Percentiles rank a stretch among this genome's conserved stretches.
phyloP scores from a whole-genome alignment of 306 rosid genomes.

The Prunus persica region DNA sequence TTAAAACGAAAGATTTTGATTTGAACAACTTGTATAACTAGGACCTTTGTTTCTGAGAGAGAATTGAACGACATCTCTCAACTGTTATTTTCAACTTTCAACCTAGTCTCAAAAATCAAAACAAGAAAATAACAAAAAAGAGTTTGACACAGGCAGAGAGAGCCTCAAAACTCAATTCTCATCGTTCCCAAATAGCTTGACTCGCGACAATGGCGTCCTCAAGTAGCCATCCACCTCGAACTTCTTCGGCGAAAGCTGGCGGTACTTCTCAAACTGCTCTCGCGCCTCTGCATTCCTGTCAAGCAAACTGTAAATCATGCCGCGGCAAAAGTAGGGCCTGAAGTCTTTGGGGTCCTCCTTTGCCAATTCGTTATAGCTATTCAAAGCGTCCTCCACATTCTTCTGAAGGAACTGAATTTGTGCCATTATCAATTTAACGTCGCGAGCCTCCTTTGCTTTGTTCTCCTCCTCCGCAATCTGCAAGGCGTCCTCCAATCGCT shows the following conservation, averaged over 20 bases:
- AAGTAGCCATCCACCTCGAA: constrained; percentile 87
- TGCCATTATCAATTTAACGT: constrained; percentile 78
- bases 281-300: constrained; percentile 76
- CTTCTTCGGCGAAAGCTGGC: constrained; percentile 76
- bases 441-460: constrained; percentile 65
- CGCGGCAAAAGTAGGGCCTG: constrained; percentile 83
- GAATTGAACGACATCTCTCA: neutral
- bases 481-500: constrained; percentile 65
- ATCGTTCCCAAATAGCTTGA: constrained; percentile 72
- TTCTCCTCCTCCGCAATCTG: constrained; percentile 56
- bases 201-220: constrained; percentile 70
- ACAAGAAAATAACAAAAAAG: neutral
- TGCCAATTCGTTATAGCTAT: constrained; percentile 43
- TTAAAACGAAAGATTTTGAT: neutral
- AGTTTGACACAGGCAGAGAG: neutral
- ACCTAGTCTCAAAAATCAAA: neutral
- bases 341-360: constrained; percentile 76
- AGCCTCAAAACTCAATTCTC: constrained; percentile 44
- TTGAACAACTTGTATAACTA: neutral
- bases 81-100: neutral
- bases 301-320: constrained; percentile 86
- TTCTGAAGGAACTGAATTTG: constrained; percentile 83
- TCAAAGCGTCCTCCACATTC: constrained; percentile 74
- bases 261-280: constrained; percentile 70
- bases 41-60: too few species aligned